Base-by-base conservation (phyloP, 192 early-diverging fungal species). In the Pecoramyces ruminantium region DNA sequence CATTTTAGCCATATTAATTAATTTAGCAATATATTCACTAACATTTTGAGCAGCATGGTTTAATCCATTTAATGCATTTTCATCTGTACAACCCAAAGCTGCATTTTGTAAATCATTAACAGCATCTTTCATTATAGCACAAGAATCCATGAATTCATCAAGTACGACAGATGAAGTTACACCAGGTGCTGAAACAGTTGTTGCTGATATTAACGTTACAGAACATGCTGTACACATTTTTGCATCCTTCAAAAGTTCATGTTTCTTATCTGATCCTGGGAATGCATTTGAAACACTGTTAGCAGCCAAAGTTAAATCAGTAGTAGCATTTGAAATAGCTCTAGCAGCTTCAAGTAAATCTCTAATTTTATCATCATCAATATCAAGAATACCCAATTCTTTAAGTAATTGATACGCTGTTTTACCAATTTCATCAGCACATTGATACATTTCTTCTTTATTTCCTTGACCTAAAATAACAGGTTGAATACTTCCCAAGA, bases 61-160 rank as follows among this genome's bases (percentile, higher is more conserved):
- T 17, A 90, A 80, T 1, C 79, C 28, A 77, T 86, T 28, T 27
- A 79, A 18, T 18, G 86, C 51, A 29, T 79, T 67, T 28, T 82
- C 30, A 77, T 88, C 87, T 4, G 30, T 34, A 29, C 28, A 39
- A 29, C 42, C 27, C 4, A 78, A 78, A 13, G 21, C 34, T 3
- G 80, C 81, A 28, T 80, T 78, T 78, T 85, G 21, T 29, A 81
- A 21, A 85, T n/a, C 17, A 58, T 38, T 83, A 29, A 86, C 78
- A 0, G 42, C 83, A 18, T 87, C 86, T n/a, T 85, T 78, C 58
- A 91, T 81, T 13, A 90, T 67, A 30, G 86, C 81, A 13, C 87
- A 82, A 14, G 85, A 78, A 78, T 87, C 87, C 38, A 86, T 67
- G 25, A 91, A 78, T 78, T 91, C 88, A 77, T 91, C 90, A 29